Base-by-base conservation (phyloP, 768 basidiomycete species). In the Naganishia onofrii region DNA sequence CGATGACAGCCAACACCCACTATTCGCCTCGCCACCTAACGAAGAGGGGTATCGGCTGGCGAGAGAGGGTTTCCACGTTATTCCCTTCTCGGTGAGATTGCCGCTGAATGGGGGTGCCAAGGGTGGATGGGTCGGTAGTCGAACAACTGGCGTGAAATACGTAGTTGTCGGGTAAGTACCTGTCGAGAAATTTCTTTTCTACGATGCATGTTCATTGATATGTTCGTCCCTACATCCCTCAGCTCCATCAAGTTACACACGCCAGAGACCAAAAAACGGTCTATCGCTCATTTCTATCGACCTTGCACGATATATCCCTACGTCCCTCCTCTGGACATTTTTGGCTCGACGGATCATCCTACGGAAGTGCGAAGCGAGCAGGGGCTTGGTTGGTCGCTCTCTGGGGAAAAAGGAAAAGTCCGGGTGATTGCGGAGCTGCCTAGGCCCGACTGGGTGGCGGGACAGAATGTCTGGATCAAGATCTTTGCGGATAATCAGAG, bases 211-310 rank as follows among this genome's bases (percentile, higher is more conserved):
- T 26, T 51, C 48, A 29, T 26, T 44, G 38, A 44, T 10, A 23
- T 19, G 12, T 4, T 13, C 28, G 3, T 3, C 28, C 2, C n/a
- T 42, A 1, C 70, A 34, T 23, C 56, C 67, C 38, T 6, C 71
- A 90, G 90, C 6, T 90, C 89, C 12, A 81, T 91, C 74, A 89
- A 89, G 80, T 85, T 94, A 69, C 89, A 89, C 78, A 87, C 90
- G 66, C 76, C 86, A 1, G 81, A 84, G 19, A 86, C 86, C 4
- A 82, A 83, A 31, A 85, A 85, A 73, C 84, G 86, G 17, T 91
- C 90, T 3, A 88, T 94, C 38, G 89, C 92, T 3, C 93, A 96
- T 80, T 93, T 94, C 79, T 95, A 93, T 79, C 87, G 93, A 10
- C 83, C 87, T 55, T 88, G 91, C 79, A 87, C 88, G 66, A 83